Base-by-base conservation (phyloP, 1,139 yeast species). In the Ogataea hybrid region DNA sequence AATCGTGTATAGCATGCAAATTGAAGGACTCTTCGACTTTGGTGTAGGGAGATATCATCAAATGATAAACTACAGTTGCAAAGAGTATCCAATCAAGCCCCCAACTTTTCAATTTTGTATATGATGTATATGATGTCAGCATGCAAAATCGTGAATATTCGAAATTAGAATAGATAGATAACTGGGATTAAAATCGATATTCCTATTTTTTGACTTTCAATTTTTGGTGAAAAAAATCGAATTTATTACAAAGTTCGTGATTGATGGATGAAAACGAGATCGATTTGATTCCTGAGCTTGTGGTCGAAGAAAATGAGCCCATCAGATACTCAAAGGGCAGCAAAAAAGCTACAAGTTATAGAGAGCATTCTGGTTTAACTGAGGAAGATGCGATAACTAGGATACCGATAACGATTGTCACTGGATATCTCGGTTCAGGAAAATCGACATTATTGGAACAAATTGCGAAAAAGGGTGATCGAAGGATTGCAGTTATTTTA, bases 341-440 rank as follows among this genome's bases (percentile, higher is more conserved):
- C 21, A 41, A 42, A 14, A 48, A 42, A 41, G 34, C 43, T 4
- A 35, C 43, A 5, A 32, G 41, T 3, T 43, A 56, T 17, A 41
- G 58, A 37, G 43, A 48, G 27, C 54, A 58, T 21, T 50, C 36
- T 5, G 50, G 51, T 5, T 31, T 43, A 29, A 28, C 27, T 21
- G 39, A 39, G 34, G 47, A 51, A n/a, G 35, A 25, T 18, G 51
- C 52, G n/a, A 49, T 50, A 14, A 61, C 60, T 28, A 81, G 79
- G 60, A 92, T 90, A 9, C 99, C 99, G 2, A 80, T 92, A 12
- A 88, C 97, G 0, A 87, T 92, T 18, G 81, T 94, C 28, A 92
- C 97, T 0, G 99, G 98, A 1, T 92, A 90, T 58, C 65, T 92
- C 32, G 99, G 99, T 1, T 84, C 96, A 11, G 99, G 99, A 2